Base-by-base conservation (phyloP, 805 yeast genomes). In the Teunomyces aglyptinius region DNA sequence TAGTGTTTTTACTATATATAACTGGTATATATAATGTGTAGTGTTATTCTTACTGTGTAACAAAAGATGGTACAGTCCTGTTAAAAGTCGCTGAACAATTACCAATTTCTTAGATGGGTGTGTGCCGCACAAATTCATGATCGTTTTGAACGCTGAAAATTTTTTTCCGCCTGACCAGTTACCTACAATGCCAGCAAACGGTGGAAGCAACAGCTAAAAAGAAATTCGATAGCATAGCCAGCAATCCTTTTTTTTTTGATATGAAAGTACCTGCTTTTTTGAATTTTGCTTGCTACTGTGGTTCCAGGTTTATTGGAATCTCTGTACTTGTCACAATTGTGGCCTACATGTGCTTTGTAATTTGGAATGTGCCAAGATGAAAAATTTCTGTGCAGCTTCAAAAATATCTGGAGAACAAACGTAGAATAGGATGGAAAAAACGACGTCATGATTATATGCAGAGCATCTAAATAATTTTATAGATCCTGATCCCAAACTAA, bases 131-230 rank as follows among this genome's bases (percentile, higher is more conserved):
- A 36, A 33, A 22, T 36, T 22, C 39, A 36, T 36, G 28, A 36
- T 36, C 27, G 28, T 36, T 36, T 22, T 19, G 24, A 18, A 19
- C 39, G 22, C 26, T 19, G 15, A 22, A 36, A 36, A 36, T n/a
- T 36, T 36, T 36, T 36, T 36, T n/a, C n/a, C 39, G 39, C 39
- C 39, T 36, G 39, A 36, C 39, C 39, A 36, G 27, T 22, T 19
- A 36, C 27, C 28, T 36, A 7, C 28, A 20, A 6, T 18, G 13
- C 15, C 39, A 36, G 27, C 39, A 22, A 22, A 36, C 15, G 16
- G 18, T 12, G 39, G 39, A 22, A 33, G 26, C 11, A 31, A 13
- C 5, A 6, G 24, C 24, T 31, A 13, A 13, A 7, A 31, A 31
- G 6, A 31, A 31, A n/a, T 2, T 1, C 6, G 15, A n/a, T 7